These are phyloP conservation scores for Pholiota adiposa DNA, from an alignment of 1,284 basidiomycete genomes.

Conservation along the genomic window DNA sequence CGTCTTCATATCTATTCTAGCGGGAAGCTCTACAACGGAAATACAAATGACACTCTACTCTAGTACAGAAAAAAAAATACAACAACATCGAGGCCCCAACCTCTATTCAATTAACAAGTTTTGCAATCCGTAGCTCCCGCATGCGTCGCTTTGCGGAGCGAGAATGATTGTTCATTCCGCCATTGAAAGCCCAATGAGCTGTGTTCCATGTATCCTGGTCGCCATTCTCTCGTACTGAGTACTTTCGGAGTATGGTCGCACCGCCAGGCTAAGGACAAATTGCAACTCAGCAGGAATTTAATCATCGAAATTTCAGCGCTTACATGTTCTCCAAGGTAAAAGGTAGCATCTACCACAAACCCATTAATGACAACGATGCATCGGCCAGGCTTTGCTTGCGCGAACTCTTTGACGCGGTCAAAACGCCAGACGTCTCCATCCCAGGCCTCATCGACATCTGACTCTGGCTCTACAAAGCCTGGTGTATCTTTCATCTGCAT, in stretches of 20 bases:
- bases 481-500: constrained; percentile 55
- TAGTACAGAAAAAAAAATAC: neutral
- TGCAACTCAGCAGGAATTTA: neutral
- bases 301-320: constrained; percentile 19
- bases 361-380: constrained; percentile 65
- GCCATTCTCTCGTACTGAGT: constrained; percentile 16
- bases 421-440: constrained; percentile 46
- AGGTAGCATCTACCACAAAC: constrained; percentile 65
- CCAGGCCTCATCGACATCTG: constrained; percentile 32
- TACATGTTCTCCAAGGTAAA: constrained; percentile 73
- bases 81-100: neutral
- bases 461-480: constrained; percentile 21
- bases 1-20: too few species aligned
- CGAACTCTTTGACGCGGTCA: constrained; percentile 39
- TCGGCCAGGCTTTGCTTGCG: constrained; percentile 36
- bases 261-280: constrained; percentile 29
- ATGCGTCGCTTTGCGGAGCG: constrained; percentile 61
- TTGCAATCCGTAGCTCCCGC: constrained; percentile 37
- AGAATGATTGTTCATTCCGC: constrained; percentile 76
- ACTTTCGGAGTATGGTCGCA: constrained; percentile 21
- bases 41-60: neutral
- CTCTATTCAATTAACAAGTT: constrained; percentile 14
- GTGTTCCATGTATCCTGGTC: constrained; percentile 34
- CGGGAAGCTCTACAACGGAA: neutral
- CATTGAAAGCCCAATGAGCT: constrained; percentile 69